Evolutionary conservation across 2,329 filamentous ascomycete genomes (phyloP), one percentile per base, ranked within the genome.

Genomic region (Colletotrichum godetiae): DNA sequence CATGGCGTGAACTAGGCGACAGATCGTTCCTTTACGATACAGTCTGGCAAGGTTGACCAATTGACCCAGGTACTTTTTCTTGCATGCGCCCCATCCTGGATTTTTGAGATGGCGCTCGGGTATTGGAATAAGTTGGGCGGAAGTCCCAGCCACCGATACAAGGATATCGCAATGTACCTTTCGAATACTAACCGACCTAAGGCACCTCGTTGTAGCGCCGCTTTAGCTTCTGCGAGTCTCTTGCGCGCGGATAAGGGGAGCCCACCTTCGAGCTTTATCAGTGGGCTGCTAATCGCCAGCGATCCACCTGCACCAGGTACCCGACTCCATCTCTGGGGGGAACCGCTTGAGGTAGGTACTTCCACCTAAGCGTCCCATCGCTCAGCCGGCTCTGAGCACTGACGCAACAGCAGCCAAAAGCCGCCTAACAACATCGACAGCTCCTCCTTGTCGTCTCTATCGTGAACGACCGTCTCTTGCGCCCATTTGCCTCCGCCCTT

Each of bases 381-480:
- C 33, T 56, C 13, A 61, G 31, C 49, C 24, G 49, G 33, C 62
- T 63, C 29, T 52, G 46, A 63, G 58, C 66, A 68, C 58, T 68
- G 49, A 68, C 67, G 46, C 67, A 63, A 57, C 66, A 58, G 58
- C 52, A 57, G 5, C 24, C 27, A 42, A 57, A 52, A 11, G 49
- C 52, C 15, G 13, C 46, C 24, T 27, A 24, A 66, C 52, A 62
- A 56, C 59, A 42, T 35, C 67, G 56, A 19, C 58, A 63, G 59
- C 52, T 63, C n/a, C 52, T 63, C 15, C 67, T 46, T 19, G 33
- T 35, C 59, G 33, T 37, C 24, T 52, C 22, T 8, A 35, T 68
- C 42, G 42, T 33, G 22, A 56, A 63, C 46, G 19, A 49, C 33
- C 24, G 31, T 33, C 10, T 33, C 10, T 19, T 35, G 22, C 33